Evolutionary conservation across 805 yeast species (phyloP), one percentile per base, ranked within the genome.

Genomic region (Saccharomycopsis synnaedendra): DNA sequence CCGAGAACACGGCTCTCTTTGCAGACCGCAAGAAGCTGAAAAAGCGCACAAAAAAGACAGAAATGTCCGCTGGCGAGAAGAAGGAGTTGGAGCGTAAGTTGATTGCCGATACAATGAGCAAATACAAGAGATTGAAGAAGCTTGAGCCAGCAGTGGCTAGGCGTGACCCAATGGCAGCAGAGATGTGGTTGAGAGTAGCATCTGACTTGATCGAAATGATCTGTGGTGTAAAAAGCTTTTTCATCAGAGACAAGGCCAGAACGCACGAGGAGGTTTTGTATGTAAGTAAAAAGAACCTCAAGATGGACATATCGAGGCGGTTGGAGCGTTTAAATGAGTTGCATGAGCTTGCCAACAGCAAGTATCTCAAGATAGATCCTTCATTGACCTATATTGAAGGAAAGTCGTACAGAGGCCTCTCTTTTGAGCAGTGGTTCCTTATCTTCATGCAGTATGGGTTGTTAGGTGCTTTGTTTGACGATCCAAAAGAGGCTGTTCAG

Each of bases 161-260:
- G 3, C 33, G 36, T 19, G 82, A 80, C 53, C 64, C 62, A 10
- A 78, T 76, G n/a, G 84, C 93, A 0, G 72, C 78, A 2, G 69
- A 73, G 5, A 75, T 85, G 1, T 93, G 97, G 97, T 72, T 85
- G 54, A 85, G 86, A 51, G 67, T 80, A 4, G 96, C 90, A 0
- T 75, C 85, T 2, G 95, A 84, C 55, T 70, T 93, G 44, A 78
- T 90, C 39, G 95, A 88, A 58, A 77, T 85, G 51, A 89, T 93
- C 59, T 77, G 84, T 30, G 75, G 80, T 47, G 87, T 85, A 8
- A 73, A 81, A 52, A 78, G 79, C 56, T 85, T 93, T 54, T 89
- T 85, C 58, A 84, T 89, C 1, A 94, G 86, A 57, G 41, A 39
- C 27, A 37, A 39, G 19, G n/a, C 28, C 10, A 5, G 35, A 8